Evolutionary conservation across 2,329 filamentous ascomycete genomes (phyloP), one percentile per base, ranked within the genome.

Genomic region (Epichloe gansuensis): DNA sequence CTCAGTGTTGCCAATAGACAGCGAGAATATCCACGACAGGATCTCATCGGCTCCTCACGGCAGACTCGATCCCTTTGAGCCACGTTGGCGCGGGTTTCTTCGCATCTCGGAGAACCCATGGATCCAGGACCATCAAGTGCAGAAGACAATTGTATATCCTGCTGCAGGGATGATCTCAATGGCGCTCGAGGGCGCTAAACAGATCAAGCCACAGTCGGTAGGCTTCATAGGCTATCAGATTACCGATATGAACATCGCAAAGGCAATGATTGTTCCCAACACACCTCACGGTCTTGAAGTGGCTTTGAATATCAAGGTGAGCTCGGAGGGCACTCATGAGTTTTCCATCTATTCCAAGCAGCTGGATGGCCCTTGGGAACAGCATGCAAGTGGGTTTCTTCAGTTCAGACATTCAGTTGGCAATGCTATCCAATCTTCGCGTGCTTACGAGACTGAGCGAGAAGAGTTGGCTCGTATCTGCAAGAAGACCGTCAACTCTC

Each of bases 111-210:
- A 79, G 58, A 73, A 74, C 47, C 73, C 75, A 0, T 80, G 77
- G 76, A 66, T 79, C 8, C 63, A 67, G 48, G 73, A 79, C 52
- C 76, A 80, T 53, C 68, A 73, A 23, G 68, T 80, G 7, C 73
- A 76, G 53, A 73, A 72, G 55, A 71, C 72, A 1, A 70, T 72
- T 35, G 62, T 79, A 15, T 78, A 76, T 48, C 76, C 76, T 2
- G 75, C 72, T 3, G 68, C 75, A 1, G 75, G 75, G 1, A 74
- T 77, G 67, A 60, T 74, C 1, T 61, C 67, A 15, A 78, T 77
- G 75, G 73, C 67, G 0, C 57, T 78, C 2, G 74, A 78, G 54
- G 75, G 68, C 1, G 71, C 67, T 0, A 67, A 60, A 9, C 75
- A 77, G 53, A 52, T 72, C n/a, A 61, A 60, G 0, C 56, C 59